Conservation (phyloP, 108 stramenopile species). For the Tribonema minus region DNA sequence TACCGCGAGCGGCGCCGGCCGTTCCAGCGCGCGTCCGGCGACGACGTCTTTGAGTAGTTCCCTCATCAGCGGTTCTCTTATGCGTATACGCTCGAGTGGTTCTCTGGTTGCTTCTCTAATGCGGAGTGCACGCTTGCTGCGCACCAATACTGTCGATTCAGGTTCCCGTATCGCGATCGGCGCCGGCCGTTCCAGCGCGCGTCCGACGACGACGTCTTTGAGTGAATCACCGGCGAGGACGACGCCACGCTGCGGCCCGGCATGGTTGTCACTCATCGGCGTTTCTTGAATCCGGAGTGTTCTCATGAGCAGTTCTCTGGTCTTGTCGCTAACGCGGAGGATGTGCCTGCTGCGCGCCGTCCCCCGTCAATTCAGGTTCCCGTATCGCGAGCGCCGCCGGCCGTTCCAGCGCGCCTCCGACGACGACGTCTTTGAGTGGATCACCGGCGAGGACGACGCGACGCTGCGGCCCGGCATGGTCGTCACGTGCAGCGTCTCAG, state of each 20-base stretch:
- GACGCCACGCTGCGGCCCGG: conserved; percentile 32
- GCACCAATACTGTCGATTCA: too few relatives aligned
- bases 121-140: too few relatives aligned
- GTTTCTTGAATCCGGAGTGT: too few relatives aligned
- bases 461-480: conserved; percentile 11
- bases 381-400: conserved; percentile 24
- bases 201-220: conserved; percentile 8
- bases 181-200: conserved; percentile 8
- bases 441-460: conserved; percentile 44
- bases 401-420: conserved; percentile 13
- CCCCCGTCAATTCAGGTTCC: too few relatives aligned
- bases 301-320: too few relatives aligned
- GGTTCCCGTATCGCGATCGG: conserved; percentile 15
- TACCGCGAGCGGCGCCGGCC: conserved; percentile 30
- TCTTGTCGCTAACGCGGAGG: too few relatives aligned
- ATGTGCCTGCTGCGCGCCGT: too few relatives aligned
- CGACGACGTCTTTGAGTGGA: conserved; percentile 45
- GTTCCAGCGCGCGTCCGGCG: background rate
- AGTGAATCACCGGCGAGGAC: conserved; percentile 41
- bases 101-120: too few relatives aligned
- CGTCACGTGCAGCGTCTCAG: background rate
- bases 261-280: conserved; percentile 14
- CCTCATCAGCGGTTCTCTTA: too few relatives aligned
- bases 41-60: too few relatives aligned
- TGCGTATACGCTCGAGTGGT: too few relatives aligned